These are phyloP conservation scores for Solanum chilense DNA, from an alignment of 257 asterid genomes.

Conservation along the genomic window DNA sequence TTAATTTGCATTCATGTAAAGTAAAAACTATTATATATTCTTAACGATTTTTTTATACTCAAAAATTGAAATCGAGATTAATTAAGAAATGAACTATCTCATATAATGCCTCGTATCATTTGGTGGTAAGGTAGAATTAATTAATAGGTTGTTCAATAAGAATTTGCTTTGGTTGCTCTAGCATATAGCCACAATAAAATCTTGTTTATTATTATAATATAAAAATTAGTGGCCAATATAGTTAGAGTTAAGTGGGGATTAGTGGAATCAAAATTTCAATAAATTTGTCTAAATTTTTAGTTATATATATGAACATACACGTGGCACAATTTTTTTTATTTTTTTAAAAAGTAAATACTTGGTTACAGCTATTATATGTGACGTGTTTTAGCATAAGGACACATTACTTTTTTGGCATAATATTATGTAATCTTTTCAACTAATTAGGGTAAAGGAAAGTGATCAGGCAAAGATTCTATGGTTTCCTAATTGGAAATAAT, in stretches of 20 bases:
- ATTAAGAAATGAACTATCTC: too few species aligned
- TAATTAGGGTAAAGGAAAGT: not conserved
- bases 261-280: not conserved
- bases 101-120: too few species aligned
- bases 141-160: not conserved
- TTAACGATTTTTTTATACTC: too few species aligned
- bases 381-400: not conserved
- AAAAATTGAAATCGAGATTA: too few species aligned
- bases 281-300: not conserved
- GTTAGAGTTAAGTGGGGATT: not conserved
- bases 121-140: too few species aligned
- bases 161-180: not conserved
- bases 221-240: not conserved
- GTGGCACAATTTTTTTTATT: not conserved
- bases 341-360: not conserved
- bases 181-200: not conserved
- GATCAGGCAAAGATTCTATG: not conserved
- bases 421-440: not conserved
- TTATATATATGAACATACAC: not conserved
- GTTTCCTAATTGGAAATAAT: not conserved
- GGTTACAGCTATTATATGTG: not conserved
- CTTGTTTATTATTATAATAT: not conserved
- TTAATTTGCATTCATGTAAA: too few species aligned
- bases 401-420: not conserved
- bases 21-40: too few species aligned